These are phyloP conservation scores for Colletotrichum cereale DNA, from an alignment of 2,329 filamentous ascomycete genomes.

Conservation along the genomic window DNA sequence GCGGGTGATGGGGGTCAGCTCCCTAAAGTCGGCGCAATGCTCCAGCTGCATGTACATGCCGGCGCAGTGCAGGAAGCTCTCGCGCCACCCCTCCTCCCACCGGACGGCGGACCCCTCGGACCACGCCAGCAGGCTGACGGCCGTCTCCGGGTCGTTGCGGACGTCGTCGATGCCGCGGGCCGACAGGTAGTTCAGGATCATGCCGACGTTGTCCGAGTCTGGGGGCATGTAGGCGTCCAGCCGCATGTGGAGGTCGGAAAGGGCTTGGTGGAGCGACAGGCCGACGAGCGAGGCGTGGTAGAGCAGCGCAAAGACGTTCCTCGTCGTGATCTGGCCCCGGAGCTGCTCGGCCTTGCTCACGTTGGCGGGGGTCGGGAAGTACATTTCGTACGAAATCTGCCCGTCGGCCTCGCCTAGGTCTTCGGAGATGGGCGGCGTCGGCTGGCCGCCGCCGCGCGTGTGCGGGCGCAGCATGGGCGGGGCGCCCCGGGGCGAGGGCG, in stretches of 20 bases:
- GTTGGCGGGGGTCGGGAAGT: conserved; percentile 69
- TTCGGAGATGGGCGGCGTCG: conserved; percentile 61
- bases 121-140: conserved; percentile 74
- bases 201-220: conserved; percentile 67
- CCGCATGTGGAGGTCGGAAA: conserved; percentile 72
- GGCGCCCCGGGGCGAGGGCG: conserved; percentile 58
- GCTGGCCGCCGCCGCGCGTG: conserved; percentile 49
- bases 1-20: conserved; percentile 71
- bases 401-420: conserved; percentile 62
- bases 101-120: conserved; percentile 71
- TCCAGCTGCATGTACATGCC: conserved; percentile 72
- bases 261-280: conserved; percentile 71
- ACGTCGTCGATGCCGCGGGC: conserved; percentile 73
- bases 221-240: conserved; percentile 70
- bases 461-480: conserved; percentile 54
- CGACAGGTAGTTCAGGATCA: conserved; percentile 72
- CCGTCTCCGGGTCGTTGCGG: conserved; percentile 69
- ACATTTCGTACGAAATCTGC: conserved; percentile 72
- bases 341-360: conserved; percentile 61
- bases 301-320: conserved; percentile 76
- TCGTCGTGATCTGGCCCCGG: conserved; percentile 73
- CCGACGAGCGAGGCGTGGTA: conserved; percentile 76
- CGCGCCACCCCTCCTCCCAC: conserved; percentile 76
- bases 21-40: conserved; percentile 66
- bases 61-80: conserved; percentile 75